These are phyloP conservation scores for Gardenia jasminoides DNA, from an alignment of 257 asterid genomes.

Conservation along the genomic window DNA sequence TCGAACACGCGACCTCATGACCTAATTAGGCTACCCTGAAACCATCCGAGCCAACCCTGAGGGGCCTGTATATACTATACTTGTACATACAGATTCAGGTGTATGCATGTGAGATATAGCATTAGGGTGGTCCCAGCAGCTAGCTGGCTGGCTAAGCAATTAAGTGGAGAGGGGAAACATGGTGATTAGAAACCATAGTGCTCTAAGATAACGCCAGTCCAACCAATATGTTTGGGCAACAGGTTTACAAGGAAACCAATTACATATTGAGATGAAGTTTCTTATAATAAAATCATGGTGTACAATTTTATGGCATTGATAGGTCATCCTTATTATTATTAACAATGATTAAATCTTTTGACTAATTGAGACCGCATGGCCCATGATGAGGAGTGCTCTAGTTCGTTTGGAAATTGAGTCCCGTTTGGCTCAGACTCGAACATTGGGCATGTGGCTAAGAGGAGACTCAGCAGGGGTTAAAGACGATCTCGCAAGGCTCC, in stretches of 20 bases:
- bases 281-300: background rate
- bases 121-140: background rate
- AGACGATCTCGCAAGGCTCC: constrained; percentile 38
- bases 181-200: background rate
- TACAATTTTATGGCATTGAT: background rate
- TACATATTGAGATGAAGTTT: too few species aligned
- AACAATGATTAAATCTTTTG: background rate
- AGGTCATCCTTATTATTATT: too few species aligned
- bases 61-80: too few species aligned
- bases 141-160: background rate
- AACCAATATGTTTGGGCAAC: too few species aligned
- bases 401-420: background rate
- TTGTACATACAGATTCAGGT: too few species aligned
- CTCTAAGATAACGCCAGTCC: background rate
- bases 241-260: too few species aligned
- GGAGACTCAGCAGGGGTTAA: constrained; percentile 14
- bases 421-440: constrained; percentile 19
- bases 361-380: background rate
- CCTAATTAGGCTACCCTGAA: too few species aligned
- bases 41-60: too few species aligned
- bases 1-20: too few species aligned
- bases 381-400: background rate
- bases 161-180: background rate
- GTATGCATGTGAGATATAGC: background rate
- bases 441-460: constrained; percentile 28